Conservation (phyloP, 805 yeast species). For the Yamadazyma sp. region DNA sequence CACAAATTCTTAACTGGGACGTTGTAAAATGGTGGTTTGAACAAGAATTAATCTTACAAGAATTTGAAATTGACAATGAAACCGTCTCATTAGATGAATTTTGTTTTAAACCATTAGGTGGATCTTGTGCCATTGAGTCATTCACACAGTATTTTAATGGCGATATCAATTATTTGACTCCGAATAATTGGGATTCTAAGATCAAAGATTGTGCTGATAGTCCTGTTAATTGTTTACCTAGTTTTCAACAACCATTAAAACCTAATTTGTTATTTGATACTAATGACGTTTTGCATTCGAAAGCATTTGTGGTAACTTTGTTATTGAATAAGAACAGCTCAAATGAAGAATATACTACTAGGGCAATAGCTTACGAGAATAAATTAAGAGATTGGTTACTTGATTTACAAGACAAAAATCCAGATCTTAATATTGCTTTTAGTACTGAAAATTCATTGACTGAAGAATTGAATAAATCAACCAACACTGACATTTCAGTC, state of each 20-base stretch:
- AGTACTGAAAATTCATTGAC: conserved; percentile 82
- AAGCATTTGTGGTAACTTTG: conserved; percentile 75
- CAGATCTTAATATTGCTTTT: conserved; percentile 58
- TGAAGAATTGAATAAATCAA: conserved; percentile 77
- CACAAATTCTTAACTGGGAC: conserved; percentile 63
- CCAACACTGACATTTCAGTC: conserved; percentile 73
- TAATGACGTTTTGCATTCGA: conserved; percentile 50
- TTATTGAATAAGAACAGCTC: conserved; percentile 54
- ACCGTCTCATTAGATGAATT: conserved; percentile 51
- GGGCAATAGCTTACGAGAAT: conserved; percentile 66
- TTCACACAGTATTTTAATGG: conserved; percentile 86
- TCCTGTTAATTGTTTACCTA: conserved; percentile 88
- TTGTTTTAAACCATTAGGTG: conserved; percentile 82
- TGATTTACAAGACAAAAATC: conserved; percentile 38
- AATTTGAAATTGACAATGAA: conserved; percentile 23
- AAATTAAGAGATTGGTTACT: conserved; percentile 55
- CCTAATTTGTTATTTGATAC: conserved; percentile 61
- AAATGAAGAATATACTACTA: conserved; percentile 35
- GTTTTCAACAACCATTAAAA: conserved; percentile 86
- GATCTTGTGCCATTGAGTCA: conserved; percentile 78
- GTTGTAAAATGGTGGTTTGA: conserved; percentile 85
- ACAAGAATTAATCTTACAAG: conserved; percentile 54
- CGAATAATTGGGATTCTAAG: conserved; percentile 52
- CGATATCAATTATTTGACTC: conserved; percentile 45
- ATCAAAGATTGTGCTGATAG: conserved; percentile 63